These are phyloP conservation scores for Plenodomus tracheiphilus DNA, from an alignment of 2,329 filamentous ascomycete genomes.

Conservation along the genomic window DNA sequence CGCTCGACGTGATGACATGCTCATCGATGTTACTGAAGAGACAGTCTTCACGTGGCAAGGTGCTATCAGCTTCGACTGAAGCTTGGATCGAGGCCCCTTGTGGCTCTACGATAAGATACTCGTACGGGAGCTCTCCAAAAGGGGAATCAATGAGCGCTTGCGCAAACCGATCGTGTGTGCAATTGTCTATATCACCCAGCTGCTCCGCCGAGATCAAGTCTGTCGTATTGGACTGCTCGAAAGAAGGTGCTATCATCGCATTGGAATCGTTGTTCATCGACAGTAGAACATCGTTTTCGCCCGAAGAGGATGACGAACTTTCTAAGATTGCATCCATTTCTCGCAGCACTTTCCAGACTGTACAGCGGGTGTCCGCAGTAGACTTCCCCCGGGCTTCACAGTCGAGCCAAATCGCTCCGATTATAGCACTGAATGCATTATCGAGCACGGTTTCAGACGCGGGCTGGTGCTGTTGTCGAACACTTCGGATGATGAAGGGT, in stretches of 20 bases:
- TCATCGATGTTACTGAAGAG: too few species aligned
- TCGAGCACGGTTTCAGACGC: conserved; percentile 3
- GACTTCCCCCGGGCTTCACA: conserved; percentile 2
- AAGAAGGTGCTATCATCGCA: background rate
- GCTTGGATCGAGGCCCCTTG: background rate
- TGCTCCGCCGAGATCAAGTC: background rate
- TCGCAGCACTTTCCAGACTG: conserved; percentile 1
- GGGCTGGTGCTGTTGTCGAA: conserved; percentile 1
- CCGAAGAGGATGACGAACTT: background rate
- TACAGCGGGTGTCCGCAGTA: conserved; percentile 1
- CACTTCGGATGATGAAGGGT: conserved; percentile 1
- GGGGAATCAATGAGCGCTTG: background rate
- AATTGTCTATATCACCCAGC: background rate
- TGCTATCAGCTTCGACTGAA: background rate
- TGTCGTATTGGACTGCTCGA: background rate
- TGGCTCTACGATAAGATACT: background rate
- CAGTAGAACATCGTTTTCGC: background rate
- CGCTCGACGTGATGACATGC: too few species aligned
- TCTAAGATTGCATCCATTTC: background rate
- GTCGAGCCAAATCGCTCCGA: conserved; percentile 7
- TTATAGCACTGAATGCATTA: conserved; percentile 5
- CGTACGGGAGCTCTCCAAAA: too few species aligned
- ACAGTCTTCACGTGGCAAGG: background rate
- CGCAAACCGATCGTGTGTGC: background rate
- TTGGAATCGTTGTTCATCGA: background rate